Percentiles rank a stretch among this genome's conserved stretches.
These are phyloP conservation scores for Suhomyces panamericanus DNA, from an alignment of 1,139 yeast species.

Conservation along the genomic window DNA sequence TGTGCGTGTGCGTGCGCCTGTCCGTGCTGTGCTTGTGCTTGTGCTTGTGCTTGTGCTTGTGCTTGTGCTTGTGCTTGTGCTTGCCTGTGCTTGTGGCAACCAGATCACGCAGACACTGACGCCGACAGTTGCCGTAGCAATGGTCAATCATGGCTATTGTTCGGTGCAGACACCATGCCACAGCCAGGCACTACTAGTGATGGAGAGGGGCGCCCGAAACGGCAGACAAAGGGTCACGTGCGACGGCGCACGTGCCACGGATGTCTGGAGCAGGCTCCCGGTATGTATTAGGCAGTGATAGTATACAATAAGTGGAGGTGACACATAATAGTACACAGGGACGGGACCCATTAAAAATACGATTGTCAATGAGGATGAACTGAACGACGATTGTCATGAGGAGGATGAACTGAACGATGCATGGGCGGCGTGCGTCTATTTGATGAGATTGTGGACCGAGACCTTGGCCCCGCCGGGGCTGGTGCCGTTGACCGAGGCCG, in stretches of 20 bases:
- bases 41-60: too few species aligned
- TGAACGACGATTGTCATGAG: conserved; percentile 4
- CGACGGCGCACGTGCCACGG: not conserved
- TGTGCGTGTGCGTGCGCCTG: too few species aligned
- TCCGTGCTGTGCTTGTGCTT: too few species aligned
- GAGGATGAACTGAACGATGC: conserved; percentile 8
- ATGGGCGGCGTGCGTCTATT: conserved; percentile 5
- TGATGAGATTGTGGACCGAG: conserved; percentile 14
- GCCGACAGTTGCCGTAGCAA: too few species aligned
- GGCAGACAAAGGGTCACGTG: not conserved
- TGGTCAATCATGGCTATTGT: too few species aligned
- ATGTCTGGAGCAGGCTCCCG: too few species aligned
- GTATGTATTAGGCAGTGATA: not conserved
- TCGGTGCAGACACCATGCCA: too few species aligned
- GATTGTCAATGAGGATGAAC: conserved; percentile 1
- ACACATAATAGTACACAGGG: conserved; percentile 4
- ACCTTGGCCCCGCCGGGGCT: conserved; percentile 8
- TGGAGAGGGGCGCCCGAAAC: too few species aligned
- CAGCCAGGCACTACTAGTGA: too few species aligned
- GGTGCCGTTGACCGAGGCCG: not conserved
- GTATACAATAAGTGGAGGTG: not conserved
- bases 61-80: too few species aligned
- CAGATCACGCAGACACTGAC: too few species aligned
- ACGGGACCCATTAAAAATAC: conserved; percentile 6
- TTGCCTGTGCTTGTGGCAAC: too few species aligned